Percentiles rank a stretch among this genome's conserved stretches.
Conservation (phyloP, 179 eudicot genomes). For the Gypsophila paniculata region DNA sequence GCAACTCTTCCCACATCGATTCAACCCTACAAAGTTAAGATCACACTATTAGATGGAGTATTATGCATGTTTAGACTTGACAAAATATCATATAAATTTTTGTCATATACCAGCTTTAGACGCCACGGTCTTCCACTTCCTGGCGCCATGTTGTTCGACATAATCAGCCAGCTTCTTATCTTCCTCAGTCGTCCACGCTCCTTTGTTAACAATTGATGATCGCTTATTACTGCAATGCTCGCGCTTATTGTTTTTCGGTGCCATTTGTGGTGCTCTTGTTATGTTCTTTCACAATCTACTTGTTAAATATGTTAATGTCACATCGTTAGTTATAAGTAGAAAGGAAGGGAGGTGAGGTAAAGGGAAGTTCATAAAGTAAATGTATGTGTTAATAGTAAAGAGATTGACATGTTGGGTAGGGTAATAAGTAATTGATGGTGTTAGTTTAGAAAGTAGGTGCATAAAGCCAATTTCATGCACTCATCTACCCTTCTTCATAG, state of each 20-base stretch:
- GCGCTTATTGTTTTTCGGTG: conserved; percentile 14
- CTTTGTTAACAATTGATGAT: conserved; percentile 31
- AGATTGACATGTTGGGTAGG: conserved; percentile 16
- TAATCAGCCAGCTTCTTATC: conserved; percentile 35
- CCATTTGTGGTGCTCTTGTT: conserved; percentile 9
- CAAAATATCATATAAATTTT: too few relatives aligned
- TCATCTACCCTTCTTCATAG: conserved; percentile 26
- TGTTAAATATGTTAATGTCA: background rate
- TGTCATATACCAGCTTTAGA: conserved; percentile 36
- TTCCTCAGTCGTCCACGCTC: conserved; percentile 60
- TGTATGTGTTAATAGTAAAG: background rate
- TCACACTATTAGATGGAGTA: background rate
- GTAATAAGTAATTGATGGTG: background rate
- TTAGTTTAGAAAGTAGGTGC: background rate
- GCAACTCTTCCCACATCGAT: conserved; percentile 43
- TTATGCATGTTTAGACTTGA: background rate
- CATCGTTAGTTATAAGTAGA: conserved; percentile 1
- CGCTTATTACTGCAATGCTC: background rate
- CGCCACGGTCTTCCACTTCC: conserved; percentile 49
- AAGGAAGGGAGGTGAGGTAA: background rate
- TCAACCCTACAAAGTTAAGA: conserved; percentile 29
- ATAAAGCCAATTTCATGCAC: background rate
- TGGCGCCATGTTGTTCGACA: conserved; percentile 25
- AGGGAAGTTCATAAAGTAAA: background rate
- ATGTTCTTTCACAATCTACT: background rate